Percentiles rank a stretch among this genome's conserved stretches.
Conservation (phyloP, 1,139 yeast genomes). For the Yamadazyma atmosphaerica region DNA sequence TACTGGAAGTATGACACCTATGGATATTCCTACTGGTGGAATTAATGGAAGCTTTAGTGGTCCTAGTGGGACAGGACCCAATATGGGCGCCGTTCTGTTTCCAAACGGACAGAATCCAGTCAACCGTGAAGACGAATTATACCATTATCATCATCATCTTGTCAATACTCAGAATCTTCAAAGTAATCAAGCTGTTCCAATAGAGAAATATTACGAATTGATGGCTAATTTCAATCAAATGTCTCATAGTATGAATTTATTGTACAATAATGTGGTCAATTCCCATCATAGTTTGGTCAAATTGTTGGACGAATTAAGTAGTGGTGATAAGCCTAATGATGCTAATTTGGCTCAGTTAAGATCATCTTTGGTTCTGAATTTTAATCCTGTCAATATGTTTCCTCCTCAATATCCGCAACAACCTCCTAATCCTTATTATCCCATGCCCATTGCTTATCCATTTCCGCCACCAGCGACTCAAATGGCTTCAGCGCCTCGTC, state of each 20-base stretch:
- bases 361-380: background rate
- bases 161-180: background rate
- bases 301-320: background rate
- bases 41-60: constrained; percentile 1
- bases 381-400: constrained; percentile 6
- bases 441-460: constrained; percentile 11
- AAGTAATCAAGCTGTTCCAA: constrained; percentile 18
- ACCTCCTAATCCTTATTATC: constrained; percentile 7
- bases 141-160: constrained; percentile 1
- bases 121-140: background rate
- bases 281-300: background rate
- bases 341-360: background rate
- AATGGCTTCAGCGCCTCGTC: constrained; percentile 7
- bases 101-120: too few relatives aligned
- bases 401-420: background rate
- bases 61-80: constrained; percentile 1
- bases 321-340: background rate
- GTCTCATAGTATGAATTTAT: background rate
- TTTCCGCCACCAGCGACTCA: constrained; percentile 7
- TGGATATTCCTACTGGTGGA: background rate
- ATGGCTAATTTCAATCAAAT: constrained; percentile 4
- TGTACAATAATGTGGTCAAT: background rate
- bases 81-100: too few relatives aligned
- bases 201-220: constrained; percentile 10
- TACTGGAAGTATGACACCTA: constrained; percentile 12